phyloP scores from a whole-genome alignment of 805 yeast species.

The Candida morakotiae region DNA sequence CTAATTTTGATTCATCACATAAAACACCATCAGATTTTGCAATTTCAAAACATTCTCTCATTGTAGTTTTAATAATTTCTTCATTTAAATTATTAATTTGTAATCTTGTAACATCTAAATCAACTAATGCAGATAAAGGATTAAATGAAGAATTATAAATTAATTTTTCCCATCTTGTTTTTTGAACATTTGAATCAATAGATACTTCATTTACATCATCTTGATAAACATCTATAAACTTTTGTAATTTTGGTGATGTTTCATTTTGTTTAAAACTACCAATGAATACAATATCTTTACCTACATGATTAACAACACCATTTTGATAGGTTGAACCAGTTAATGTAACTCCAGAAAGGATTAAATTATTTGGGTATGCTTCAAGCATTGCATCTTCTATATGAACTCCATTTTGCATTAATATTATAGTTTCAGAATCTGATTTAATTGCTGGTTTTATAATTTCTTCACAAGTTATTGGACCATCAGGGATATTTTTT shows the following conservation, averaged over 20 bases:
- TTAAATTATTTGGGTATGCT: constrained; percentile 28
- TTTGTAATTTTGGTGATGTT: constrained; percentile 12
- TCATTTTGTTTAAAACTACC: constrained; percentile 21
- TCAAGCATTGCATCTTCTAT: constrained; percentile 30
- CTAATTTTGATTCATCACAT: constrained; percentile 42
- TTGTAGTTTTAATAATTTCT: constrained; percentile 47
- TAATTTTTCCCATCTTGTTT: constrained; percentile 37
- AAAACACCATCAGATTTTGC: constrained; percentile 68
- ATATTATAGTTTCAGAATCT: constrained; percentile 23
- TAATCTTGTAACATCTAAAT: constrained; percentile 31
- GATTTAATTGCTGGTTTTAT: constrained; percentile 32
- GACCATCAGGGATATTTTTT: constrained; percentile 34
- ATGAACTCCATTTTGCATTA: constrained; percentile 38
- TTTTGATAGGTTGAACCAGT: constrained; percentile 31
- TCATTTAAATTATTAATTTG: constrained; percentile 32
- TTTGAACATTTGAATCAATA: constrained; percentile 26
- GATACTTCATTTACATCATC: constrained; percentile 21
- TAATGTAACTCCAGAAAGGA: constrained; percentile 33
- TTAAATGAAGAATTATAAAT: constrained; percentile 34
- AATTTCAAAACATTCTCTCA: constrained; percentile 60
- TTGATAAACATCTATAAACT: constrained; percentile 25
- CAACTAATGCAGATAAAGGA: constrained; percentile 30
- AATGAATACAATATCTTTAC: constrained; percentile 17
- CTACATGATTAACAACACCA: constrained; percentile 16
- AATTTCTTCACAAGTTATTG: constrained; percentile 38